Conservation (phyloP, 208 protist species). For the Leishmania aethiopica region DNA sequence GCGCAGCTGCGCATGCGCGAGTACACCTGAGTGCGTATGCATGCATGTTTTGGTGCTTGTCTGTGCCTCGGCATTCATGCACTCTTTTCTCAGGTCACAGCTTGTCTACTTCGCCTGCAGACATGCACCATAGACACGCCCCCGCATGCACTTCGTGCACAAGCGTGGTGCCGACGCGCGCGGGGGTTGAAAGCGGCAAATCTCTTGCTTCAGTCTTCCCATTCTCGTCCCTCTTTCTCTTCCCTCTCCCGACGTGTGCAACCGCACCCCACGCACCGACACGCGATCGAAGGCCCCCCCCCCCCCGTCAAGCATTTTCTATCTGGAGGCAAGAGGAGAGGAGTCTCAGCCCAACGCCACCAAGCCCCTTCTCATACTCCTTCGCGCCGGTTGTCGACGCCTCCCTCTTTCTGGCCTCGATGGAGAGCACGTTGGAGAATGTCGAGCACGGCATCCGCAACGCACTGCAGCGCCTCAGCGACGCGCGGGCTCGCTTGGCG, state of each 20-base stretch:
- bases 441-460: constrained; percentile 13
- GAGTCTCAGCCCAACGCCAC: background rate
- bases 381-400: background rate
- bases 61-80: background rate
- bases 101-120: background rate
- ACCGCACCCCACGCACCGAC: background rate
- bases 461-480: constrained; percentile 6
- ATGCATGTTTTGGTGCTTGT: too few relatives aligned
- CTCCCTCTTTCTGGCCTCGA: background rate
- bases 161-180: background rate
- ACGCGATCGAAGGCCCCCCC: background rate
- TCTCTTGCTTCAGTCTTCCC: background rate
- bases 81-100: background rate
- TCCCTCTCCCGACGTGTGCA: background rate
- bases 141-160: background rate
- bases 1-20: background rate
- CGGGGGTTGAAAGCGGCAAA: background rate
- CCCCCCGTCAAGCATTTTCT: background rate
- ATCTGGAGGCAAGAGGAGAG: too few relatives aligned
- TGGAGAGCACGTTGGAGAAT: constrained; percentile 16
- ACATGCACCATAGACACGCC: background rate
- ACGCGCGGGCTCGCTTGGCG: constrained; percentile 7
- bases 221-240: background rate
- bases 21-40: background rate
- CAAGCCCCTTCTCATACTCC: background rate